Base-by-base conservation (phyloP, 2,329 filamentous ascomycete species). In the Penicillium sp. region DNA sequence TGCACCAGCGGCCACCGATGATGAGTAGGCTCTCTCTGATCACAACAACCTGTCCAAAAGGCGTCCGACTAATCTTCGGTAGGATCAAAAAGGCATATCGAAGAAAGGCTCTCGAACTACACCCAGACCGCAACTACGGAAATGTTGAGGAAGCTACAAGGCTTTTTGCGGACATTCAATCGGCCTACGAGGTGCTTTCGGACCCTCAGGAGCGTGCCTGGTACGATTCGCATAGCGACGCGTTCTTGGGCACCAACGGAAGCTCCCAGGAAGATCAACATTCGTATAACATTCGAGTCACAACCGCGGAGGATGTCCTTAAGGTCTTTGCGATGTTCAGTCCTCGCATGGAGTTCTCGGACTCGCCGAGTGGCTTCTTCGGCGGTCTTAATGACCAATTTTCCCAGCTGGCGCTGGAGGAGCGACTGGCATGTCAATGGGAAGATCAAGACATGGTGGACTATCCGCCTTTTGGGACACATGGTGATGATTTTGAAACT, bases 61-160 rank as follows among this genome's bases (percentile, higher is more conserved):
- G 15, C 8, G 4, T 18, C 6, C 8, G 15, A 31, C 31, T 44
- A 46, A 52, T 46, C 45, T 46, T 44, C n/a, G 9, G 18, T 51
- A 92, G 87, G 56, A 90, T 98, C 64, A 95, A 95, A 65, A 95
- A 89, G 64, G 90, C 91, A 12, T 98, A 98, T 71, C 83, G 89
- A 56, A 84, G 77, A 54, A 96, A 92, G 67, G 93, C 93, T 1
- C 81, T 98, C 42, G 90, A 96, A 68, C 78, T 97, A 8, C 93
- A 98, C 68, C 93, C 93, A 0, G 93, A 98, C 71, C 87, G 91
- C 59, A 98, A 98, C 70, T 86, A 87, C 67, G 86, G 88, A 61
- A 86, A 96, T 65, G 84, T 87, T 53, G 89, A 95, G 63, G 81
- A 83, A 55, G 85, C 92, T 2, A 98, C 93, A 1, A 81, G 78